A percentile compares a stretch with the other conserved stretches of the same genome.
These are phyloP conservation scores for Wallacemonas sp. DNA, from an alignment of 208 protist genomes.

Conservation along the genomic window DNA sequence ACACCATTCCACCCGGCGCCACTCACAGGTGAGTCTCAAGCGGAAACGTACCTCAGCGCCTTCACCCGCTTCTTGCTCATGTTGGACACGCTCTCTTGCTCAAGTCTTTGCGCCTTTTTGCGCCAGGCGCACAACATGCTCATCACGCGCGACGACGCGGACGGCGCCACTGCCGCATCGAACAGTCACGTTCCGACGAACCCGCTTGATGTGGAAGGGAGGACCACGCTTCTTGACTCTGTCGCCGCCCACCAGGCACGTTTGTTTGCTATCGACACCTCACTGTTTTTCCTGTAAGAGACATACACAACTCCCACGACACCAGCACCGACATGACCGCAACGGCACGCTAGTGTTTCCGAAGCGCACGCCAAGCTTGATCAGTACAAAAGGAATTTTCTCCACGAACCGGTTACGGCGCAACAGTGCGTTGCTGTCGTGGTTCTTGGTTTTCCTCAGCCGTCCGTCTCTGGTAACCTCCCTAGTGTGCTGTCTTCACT, in stretches of 20 bases:
- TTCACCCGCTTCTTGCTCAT: constrained; percentile 45
- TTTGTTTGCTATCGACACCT: constrained; percentile 4
- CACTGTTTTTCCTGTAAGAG: constrained; percentile 4
- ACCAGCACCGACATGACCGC: no score
- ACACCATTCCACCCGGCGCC: background rate
- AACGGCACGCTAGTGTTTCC: no score
- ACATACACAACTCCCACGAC: background rate
- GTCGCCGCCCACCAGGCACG: background rate
- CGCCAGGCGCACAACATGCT: constrained; percentile 20
- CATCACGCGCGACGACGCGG: constrained; percentile 9
- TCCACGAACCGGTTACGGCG: no score
- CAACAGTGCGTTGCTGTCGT: no score
- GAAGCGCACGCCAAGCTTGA: no score
- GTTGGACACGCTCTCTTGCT: constrained; percentile 29
- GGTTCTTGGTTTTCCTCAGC: no score
- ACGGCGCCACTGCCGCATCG: background rate
- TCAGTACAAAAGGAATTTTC: no score
- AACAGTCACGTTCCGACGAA: background rate
- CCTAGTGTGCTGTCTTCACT: background rate
- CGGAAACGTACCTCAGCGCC: constrained; percentile 27
- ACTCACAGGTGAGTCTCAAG: constrained; percentile 18
- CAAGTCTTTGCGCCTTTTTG: constrained; percentile 17
- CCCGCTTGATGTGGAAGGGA: background rate
- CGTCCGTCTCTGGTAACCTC: background rate
- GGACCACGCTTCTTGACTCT: background rate